Conservation (phyloP, 148 eudicot genomes). For the Heliamphora exappendiculata region DNA sequence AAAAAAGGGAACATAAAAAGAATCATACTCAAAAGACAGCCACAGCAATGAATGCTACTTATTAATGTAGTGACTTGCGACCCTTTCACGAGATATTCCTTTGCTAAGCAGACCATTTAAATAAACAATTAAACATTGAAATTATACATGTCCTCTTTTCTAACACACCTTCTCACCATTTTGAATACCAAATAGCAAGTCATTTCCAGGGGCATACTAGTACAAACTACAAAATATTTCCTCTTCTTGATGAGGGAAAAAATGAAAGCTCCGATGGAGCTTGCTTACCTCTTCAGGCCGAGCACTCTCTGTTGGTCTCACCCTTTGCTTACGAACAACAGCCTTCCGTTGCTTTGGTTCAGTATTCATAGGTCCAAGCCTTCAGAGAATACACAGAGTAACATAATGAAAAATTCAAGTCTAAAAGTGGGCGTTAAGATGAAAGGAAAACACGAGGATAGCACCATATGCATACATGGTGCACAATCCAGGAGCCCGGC, state of each 20-base stretch:
- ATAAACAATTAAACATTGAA: background rate
- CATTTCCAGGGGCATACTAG: background rate
- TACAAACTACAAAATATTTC: background rate
- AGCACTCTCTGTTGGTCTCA: conserved; percentile 52
- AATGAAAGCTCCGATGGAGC: background rate
- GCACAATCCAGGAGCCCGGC: conserved; percentile 48
- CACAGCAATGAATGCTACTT: background rate
- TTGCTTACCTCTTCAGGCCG: conserved; percentile 77
- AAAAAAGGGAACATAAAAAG: background rate
- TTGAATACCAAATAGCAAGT: background rate
- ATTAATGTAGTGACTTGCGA: background rate
- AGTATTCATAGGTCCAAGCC: conserved; percentile 80
- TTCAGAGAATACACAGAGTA: conserved; percentile 18
- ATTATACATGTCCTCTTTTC: background rate
- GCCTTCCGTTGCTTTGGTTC: conserved; percentile 57
- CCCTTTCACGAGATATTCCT: background rate
- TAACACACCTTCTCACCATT: background rate
- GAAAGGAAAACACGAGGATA: background rate
- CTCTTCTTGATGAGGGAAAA: background rate
- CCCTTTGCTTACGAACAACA: conserved; percentile 41
- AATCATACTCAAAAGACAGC: background rate
- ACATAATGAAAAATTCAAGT: background rate
- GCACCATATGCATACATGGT: conserved; percentile 45
- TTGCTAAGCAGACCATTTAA: background rate
- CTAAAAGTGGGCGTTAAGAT: background rate